Percentiles rank a stretch among this genome's conserved stretches.
phyloP scores from a whole-genome alignment of 1,284 basidiomycete genomes.

The Puccinia novopanici region DNA sequence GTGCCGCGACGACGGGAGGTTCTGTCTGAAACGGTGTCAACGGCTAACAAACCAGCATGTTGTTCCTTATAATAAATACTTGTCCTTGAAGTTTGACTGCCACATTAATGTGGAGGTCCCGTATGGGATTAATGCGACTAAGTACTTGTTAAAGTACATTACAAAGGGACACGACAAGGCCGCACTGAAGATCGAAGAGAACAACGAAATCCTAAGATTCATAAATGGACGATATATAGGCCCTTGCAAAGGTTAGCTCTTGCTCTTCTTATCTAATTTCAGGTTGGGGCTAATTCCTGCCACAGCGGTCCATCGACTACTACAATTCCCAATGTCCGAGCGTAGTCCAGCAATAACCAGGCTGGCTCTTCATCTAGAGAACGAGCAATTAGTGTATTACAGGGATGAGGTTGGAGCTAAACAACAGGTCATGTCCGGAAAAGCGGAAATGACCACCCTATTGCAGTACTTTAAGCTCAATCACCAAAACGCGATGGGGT shows the following conservation, averaged over 20 bases:
- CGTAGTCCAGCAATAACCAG: too few relatives aligned
- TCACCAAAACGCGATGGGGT: background rate
- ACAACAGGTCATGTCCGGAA: background rate
- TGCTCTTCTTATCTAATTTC: too few relatives aligned
- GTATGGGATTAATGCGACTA: too few relatives aligned
- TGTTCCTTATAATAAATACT: too few relatives aligned
- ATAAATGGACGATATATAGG: conserved; percentile 61
- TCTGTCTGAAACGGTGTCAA: background rate
- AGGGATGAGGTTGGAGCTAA: background rate
- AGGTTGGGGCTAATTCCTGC: too few relatives aligned
- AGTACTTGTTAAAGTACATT: conserved; percentile 32
- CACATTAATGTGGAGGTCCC: too few relatives aligned
- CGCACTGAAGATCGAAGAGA: too few relatives aligned
- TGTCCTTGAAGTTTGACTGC: too few relatives aligned
- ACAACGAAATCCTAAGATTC: conserved; percentile 60
- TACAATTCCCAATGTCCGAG: too few relatives aligned
- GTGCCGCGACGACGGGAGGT: background rate
- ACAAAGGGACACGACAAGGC: background rate
- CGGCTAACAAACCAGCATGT: background rate
- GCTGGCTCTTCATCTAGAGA: background rate
- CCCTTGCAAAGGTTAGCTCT: background rate
- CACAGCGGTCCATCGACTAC: too few relatives aligned
- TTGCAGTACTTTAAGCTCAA: background rate
- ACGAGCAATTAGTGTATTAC: conserved; percentile 9
- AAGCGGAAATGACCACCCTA: background rate